These are phyloP conservation scores for Colletotrichum sp. DNA, from an alignment of 2,329 filamentous ascomycete genomes.

Conservation along the genomic window DNA sequence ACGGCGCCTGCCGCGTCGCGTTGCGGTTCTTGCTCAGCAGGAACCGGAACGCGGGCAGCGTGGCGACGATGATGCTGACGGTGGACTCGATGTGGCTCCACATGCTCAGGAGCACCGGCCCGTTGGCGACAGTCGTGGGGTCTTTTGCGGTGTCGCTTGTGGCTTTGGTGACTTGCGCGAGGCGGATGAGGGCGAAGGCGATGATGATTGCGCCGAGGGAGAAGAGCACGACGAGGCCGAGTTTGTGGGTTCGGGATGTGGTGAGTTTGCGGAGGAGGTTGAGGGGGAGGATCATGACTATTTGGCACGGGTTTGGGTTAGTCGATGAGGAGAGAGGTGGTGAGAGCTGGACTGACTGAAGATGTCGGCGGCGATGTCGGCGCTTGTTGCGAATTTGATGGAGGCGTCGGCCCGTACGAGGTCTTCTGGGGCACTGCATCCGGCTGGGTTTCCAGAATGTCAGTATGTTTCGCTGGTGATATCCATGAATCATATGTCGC, in stretches of 20 bases:
- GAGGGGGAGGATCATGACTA: slow-evolving; percentile 10
- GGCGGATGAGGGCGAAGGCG: slow-evolving; percentile 15
- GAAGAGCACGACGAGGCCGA: slow-evolving; percentile 16
- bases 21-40: slow-evolving; percentile 7
- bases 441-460: not conserved
- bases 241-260: slow-evolving; percentile 1
- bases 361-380: not conserved
- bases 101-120: slow-evolving; percentile 18
- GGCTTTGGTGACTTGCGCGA: not conserved
- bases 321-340: not conserved
- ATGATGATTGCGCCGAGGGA: slow-evolving; percentile 15
- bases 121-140: slow-evolving; percentile 13
- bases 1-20: not conserved
- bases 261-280: slow-evolving; percentile 4
- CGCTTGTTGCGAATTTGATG: slow-evolving; percentile 4
- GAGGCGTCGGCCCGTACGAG: slow-evolving; percentile 1
- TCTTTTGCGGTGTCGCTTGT: slow-evolving; percentile 10
- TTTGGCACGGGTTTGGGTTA: not conserved
- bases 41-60: slow-evolving; percentile 15
- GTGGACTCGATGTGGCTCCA: slow-evolving; percentile 20
- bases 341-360: not conserved
- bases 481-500: rapidly evolving
- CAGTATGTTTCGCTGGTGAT: not conserved
- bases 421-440: slow-evolving; percentile 2
- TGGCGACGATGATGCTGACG: slow-evolving; percentile 15